Evolutionary conservation across 805 yeast genomes (phyloP), one percentile per base, ranked within the genome.

Genomic region (Yamadazyma endophytica): DNA sequence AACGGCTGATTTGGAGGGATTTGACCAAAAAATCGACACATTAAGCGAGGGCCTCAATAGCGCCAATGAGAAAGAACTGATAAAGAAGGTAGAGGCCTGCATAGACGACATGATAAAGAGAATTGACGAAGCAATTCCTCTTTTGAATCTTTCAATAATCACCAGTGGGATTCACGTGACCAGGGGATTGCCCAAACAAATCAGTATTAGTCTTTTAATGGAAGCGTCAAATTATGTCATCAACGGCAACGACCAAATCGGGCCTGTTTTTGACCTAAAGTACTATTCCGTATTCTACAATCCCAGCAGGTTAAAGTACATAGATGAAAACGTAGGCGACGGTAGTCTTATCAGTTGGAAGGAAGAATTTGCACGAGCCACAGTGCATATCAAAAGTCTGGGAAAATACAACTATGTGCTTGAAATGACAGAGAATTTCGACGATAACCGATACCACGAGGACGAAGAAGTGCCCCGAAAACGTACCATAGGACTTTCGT

Each of bases 401-500:
- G 27, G 34, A 5, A 38, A 45, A 5, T 79, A 54, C 46, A 31
- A 47, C 8, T 81, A 79, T 48, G 53, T 47, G 4, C 36, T 83
- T 12, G 53, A 48, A 7, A 61, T 83, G 2, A 47, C 47, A 4
- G 89, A 84, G 43, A 71, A 69, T 44, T 76, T 80, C 29, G 65
- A 81, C 43, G 94, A 83, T 54, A 84, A 73, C 0, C 56, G 90
- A 33, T 83, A 80, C 46, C 94, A 83, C 47, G 84, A 82, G 9
- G 63, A 58, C 4, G 72, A 68, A 5, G 73, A 58, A 3, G 73
- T 61, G 11, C 70, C 74, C 0, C 52, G 55, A 17, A 33, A 35
- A 1, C 50, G 63, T 11, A 33, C 35, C 2, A 45, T 70, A 28
- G 61, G 68, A 24, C 47, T 79, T 3, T 47, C 58, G 11, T 44